These are phyloP conservation scores for Aspergillus saccharolyticus DNA, from an alignment of 495 filamentous ascomycete species.

Conservation along the genomic window DNA sequence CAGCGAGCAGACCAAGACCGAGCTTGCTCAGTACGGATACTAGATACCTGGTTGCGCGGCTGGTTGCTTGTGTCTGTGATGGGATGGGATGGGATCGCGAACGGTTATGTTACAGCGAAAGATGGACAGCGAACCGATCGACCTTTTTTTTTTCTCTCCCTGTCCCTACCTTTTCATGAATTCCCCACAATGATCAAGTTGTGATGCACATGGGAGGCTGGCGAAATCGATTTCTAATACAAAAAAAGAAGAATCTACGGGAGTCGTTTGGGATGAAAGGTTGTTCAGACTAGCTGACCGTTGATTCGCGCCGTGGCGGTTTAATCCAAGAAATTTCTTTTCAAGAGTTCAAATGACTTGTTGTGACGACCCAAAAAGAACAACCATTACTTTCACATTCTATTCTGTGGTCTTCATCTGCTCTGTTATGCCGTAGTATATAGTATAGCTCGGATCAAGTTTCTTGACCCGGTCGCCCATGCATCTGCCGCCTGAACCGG, in stretches of 20 bases:
- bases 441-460: not conserved
- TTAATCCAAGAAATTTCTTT: slow-evolving; percentile 45
- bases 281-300: slow-evolving; percentile 45
- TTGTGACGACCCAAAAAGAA: slow-evolving; percentile 2
- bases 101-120: slow-evolving; percentile 45
- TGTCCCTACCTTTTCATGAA: slow-evolving; percentile 31
- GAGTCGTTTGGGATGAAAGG: slow-evolving; percentile 42
- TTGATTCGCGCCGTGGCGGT: slow-evolving; percentile 46
- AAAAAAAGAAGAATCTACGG: no score
- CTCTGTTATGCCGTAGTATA: not conserved
- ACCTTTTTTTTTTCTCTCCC: slow-evolving; percentile 29
- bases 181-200: slow-evolving; percentile 25
- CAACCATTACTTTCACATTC: not conserved
- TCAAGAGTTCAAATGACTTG: slow-evolving; percentile 33
- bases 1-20: slow-evolving; percentile 65
- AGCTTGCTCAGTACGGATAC: slow-evolving; percentile 68
- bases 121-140: slow-evolving; percentile 40
- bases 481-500: not conserved
- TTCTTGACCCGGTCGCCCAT: not conserved
- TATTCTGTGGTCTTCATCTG: not conserved
- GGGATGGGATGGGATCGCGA: slow-evolving; percentile 42
- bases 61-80: slow-evolving; percentile 45
- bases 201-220: slow-evolving; percentile 35
- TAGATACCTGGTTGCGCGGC: slow-evolving; percentile 52
- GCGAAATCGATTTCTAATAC: slow-evolving; percentile 17